These are phyloP conservation scores for Phanerochaete carnosa DNA, from an alignment of 768 basidiomycete species.

Conservation along the genomic window DNA sequence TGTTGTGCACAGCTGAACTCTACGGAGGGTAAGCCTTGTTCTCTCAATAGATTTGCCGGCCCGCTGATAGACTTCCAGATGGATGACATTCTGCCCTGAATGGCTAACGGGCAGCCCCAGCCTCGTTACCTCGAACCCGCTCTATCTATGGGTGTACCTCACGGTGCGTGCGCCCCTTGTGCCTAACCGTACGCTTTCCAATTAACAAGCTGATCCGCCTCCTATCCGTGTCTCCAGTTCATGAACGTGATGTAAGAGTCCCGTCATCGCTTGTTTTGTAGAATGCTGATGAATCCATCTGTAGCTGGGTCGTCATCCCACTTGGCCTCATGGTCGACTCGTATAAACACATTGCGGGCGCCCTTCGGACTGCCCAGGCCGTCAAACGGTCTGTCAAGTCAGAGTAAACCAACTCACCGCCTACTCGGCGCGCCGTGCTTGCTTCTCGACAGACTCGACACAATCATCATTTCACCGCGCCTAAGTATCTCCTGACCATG, in stretches of 20 bases:
- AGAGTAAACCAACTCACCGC: too few relatives aligned
- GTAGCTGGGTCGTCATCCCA: constrained; percentile 79
- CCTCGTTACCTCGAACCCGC: constrained; percentile 64
- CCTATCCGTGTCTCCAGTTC: constrained; percentile 41
- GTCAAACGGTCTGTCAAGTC: background rate
- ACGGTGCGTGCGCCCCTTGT: constrained; percentile 46
- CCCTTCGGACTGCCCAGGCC: constrained; percentile 42
- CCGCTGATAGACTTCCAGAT: constrained; percentile 25
- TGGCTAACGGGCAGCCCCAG: constrained; percentile 76
- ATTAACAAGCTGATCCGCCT: background rate
- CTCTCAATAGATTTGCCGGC: background rate
- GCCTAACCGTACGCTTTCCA: background rate
- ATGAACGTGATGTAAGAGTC: constrained; percentile 73
- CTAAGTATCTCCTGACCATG: background rate
- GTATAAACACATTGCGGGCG: constrained; percentile 62
- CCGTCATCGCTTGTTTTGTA: background rate
- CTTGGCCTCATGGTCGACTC: constrained; percentile 77
- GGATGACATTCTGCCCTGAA: constrained; percentile 90
- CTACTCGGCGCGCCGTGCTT: too few relatives aligned
- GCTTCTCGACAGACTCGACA: background rate
- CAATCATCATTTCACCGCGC: background rate
- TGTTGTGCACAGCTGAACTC: constrained; percentile 70
- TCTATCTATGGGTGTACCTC: constrained; percentile 81
- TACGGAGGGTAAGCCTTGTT: constrained; percentile 62
- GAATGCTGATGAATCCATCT: constrained; percentile 8